phyloP scores from a whole-genome alignment of 768 basidiomycete species.

The Collybiopsis luxurians region DNA sequence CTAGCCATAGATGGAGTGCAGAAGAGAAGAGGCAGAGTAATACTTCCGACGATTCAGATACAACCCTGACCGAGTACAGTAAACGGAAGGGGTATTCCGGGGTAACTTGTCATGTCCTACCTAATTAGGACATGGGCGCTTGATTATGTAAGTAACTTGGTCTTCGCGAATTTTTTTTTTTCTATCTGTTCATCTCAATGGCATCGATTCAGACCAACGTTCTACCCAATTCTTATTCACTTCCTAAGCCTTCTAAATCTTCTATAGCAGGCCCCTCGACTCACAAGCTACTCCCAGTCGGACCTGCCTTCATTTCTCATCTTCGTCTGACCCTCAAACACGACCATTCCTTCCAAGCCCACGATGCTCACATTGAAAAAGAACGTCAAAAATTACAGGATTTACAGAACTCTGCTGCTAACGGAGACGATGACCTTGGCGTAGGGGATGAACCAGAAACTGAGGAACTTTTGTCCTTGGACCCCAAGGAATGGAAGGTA shows the following conservation, averaged over 20 bases:
- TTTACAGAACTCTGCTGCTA: conserved; percentile 39
- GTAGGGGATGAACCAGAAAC: conserved; percentile 90
- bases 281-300: conserved; percentile 66
- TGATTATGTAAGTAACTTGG: no score
- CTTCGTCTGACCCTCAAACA: conserved; percentile 74
- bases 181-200: conserved; percentile 14
- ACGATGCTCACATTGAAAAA: conserved; percentile 66
- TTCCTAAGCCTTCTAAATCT: conserved; percentile 33
- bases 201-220: conserved; percentile 28
- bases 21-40: no score
- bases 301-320: conserved; percentile 83
- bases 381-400: conserved; percentile 49
- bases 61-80: no score
- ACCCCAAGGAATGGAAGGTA: conserved; percentile 99
- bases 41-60: no score
- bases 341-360: conserved; percentile 76
- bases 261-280: conserved; percentile 24
- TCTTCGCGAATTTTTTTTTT: not conserved
- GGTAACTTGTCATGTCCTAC: no score
- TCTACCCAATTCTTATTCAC: conserved; percentile 42
- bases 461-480: conserved; percentile 63
- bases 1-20: no score
- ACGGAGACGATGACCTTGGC: conserved; percentile 80
- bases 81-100: no score
- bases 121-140: no score